These are phyloP conservation scores for Starmerella scarabaei DNA, from an alignment of 805 yeast genomes.

Conservation along the genomic window DNA sequence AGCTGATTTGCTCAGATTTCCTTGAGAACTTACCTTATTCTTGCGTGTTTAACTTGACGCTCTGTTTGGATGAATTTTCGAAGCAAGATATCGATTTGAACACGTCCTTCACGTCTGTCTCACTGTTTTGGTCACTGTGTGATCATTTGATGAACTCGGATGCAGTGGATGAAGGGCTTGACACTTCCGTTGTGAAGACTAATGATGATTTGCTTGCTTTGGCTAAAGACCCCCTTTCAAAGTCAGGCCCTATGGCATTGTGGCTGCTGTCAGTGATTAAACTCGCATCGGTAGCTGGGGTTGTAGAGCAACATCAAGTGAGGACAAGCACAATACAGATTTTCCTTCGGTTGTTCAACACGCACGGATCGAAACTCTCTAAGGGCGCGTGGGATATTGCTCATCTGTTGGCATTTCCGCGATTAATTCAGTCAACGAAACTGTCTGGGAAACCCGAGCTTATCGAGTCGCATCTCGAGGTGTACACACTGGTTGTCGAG, in stretches of 20 bases:
- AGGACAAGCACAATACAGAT: constrained; percentile 85
- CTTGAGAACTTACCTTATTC: constrained; percentile 53
- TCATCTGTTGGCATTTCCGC: constrained; percentile 45
- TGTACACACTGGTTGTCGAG: constrained; percentile 44
- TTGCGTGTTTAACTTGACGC: constrained; percentile 54
- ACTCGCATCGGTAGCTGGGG: constrained; percentile 44
- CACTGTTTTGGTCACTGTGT: constrained; percentile 85
- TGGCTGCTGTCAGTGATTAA: constrained; percentile 55
- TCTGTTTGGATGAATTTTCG: constrained; percentile 59
- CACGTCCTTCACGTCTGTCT: constrained; percentile 79
- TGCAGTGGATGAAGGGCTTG: constrained; percentile 8
- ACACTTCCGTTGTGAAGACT: neutral
- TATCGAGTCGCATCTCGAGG: constrained; percentile 33
- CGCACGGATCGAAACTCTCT: constrained; percentile 47
- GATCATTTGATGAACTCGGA: constrained; percentile 40
- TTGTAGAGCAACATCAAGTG: constrained; percentile 62
- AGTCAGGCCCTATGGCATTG: constrained; percentile 29
- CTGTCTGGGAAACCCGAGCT: constrained; percentile 10
- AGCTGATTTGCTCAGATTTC: constrained; percentile 76
- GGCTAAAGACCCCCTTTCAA: constrained; percentile 12
- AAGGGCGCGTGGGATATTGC: constrained; percentile 52
- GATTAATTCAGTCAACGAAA: constrained; percentile 20
- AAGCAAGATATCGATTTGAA: constrained; percentile 62
- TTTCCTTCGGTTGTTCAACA: constrained; percentile 64
- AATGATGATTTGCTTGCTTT: constrained; percentile 22